Base-by-base conservation (phyloP, 768 basidiomycete genomes). In the Asterophora parasitica region DNA sequence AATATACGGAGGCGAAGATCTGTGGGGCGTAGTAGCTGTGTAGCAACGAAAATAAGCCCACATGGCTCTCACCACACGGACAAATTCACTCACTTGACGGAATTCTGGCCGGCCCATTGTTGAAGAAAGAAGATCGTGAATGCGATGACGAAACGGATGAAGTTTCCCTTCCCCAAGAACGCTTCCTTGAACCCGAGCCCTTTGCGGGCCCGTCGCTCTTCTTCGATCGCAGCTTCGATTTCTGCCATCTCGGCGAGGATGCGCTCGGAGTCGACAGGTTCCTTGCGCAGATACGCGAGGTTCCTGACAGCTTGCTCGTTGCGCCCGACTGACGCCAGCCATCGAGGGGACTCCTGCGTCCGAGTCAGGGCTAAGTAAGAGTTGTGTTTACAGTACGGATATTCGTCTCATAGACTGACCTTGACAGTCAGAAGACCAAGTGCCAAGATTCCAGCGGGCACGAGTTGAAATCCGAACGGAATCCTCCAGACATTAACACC, bases 21-120 rank as follows among this genome's bases (percentile, higher is more conserved):
- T 83, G 82, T 4, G 86, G 83, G 1, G 85, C 82, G 53, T 88
- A 87, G 60, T 88, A 85, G 40, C 78, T 79, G 40, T 3, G 32
- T 3, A 8, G 7, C 6, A 13, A 19, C 8, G 20, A 33, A 11
- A 20, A 2, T 9, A 16, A 4, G 4, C 27, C 2, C 5, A 9
- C 19, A 23, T 3, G 33, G 27, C 42, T 48, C 3, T n/a, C 13
- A 6, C 23, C 6, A 23, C 23, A 23, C 6, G 23, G 4, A 13
- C 17, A 13, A 36, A 2, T 4, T n/a, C 12, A 55, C 70, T 39
- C 49, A 77, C 74, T 70, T 72, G 52, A 92, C 84, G 0, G 83
- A 82, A 64, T 93, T 89, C 61, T 92, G 90, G 1, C 91, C 91
- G 31, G 78, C 77, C 84, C 84, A 90, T 60, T 92, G 88, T 56